A percentile compares a stretch with the other conserved stretches of the same genome.
These are phyloP conservation scores for Microbotryomycetes sp. DNA, from an alignment of 1,284 basidiomycete species.

Conservation along the genomic window DNA sequence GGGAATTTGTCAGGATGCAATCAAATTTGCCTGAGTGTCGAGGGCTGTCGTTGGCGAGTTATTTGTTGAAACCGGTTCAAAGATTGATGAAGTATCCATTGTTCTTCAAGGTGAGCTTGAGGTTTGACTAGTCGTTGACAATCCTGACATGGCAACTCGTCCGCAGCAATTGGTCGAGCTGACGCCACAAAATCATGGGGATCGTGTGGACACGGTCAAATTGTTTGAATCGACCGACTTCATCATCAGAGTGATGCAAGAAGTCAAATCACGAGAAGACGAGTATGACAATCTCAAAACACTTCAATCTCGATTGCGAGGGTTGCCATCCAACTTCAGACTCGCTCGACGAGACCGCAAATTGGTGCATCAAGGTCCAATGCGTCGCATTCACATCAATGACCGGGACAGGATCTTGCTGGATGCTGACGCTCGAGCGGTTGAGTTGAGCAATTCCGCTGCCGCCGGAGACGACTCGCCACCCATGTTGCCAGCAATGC, in stretches of 20 bases:
- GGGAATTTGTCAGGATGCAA: conserved; percentile 73
- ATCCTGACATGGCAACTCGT: neutral
- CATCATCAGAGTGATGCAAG: conserved; percentile 65
- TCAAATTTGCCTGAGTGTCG: conserved; percentile 52
- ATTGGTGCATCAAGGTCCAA: conserved; percentile 60
- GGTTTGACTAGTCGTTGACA: neutral
- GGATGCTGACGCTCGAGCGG: conserved; percentile 19
- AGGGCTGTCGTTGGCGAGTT: conserved; percentile 58
- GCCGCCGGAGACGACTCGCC: conserved; percentile 4
- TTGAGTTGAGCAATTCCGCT: conserved; percentile 5
- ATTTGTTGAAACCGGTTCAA: conserved; percentile 68
- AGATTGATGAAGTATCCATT: conserved; percentile 65
- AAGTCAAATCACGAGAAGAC: conserved; percentile 74
- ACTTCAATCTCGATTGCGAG: conserved; percentile 56
- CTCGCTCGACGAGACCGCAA: conserved; percentile 64
- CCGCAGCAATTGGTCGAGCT: conserved; percentile 56
- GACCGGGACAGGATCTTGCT: conserved; percentile 35
- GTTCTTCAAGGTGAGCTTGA: conserved; percentile 60
- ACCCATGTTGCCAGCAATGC: neutral
- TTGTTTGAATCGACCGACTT: conserved; percentile 61
- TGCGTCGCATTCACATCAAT: conserved; percentile 44
- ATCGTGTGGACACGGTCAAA: conserved; percentile 60
- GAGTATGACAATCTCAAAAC: conserved; percentile 65
- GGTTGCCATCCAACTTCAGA: conserved; percentile 51
- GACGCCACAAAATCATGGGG: conserved; percentile 62